Conservation (phyloP, 2,329 filamentous ascomycete genomes). For the Penicillium sp. region DNA sequence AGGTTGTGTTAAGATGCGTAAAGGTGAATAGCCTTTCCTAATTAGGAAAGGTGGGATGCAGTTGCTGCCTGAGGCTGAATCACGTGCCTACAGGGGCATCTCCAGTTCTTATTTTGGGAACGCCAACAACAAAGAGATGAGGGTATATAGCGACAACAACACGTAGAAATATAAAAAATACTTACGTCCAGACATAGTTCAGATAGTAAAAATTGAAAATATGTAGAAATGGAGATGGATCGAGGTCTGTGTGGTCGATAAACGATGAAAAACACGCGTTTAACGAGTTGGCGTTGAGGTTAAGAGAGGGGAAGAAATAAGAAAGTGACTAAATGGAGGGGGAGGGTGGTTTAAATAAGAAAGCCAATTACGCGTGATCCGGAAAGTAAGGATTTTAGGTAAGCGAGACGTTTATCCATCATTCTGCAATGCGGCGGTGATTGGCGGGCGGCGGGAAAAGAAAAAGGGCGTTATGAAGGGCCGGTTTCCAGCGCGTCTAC, state of each 20-base stretch:
- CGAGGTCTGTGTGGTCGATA: background rate
- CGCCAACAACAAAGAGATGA: slow-evolving; percentile 5
- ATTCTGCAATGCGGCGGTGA: slow-evolving; percentile 31
- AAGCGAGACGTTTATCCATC: slow-evolving; percentile 21
- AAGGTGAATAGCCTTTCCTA: background rate
- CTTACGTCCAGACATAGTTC: slow-evolving; percentile 44
- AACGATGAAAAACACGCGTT: slow-evolving; percentile 19
- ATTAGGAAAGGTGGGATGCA: slow-evolving; percentile 10
- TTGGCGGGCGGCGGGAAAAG: slow-evolving; percentile 31
- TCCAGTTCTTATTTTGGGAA: slow-evolving; percentile 6
- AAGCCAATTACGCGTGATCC: slow-evolving; percentile 32
- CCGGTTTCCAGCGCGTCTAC: slow-evolving; percentile 35
- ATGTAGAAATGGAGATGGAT: slow-evolving; percentile 12
- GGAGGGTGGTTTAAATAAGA: slow-evolving; percentile 32
- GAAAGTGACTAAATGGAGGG: slow-evolving; percentile 16
- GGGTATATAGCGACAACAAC: background rate
- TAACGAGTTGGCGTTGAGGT: slow-evolving; percentile 3
- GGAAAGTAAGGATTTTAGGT: slow-evolving; percentile 19
- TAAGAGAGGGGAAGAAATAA: slow-evolving; percentile 15
- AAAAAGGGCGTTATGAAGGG: slow-evolving; percentile 42
- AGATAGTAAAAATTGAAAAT: slow-evolving; percentile 12
- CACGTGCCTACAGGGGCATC: slow-evolving; percentile 27
- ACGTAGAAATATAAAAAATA: slow-evolving; percentile 15
- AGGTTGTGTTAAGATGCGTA: slow-evolving; percentile 8
- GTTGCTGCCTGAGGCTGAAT: slow-evolving; percentile 20